A percentile compares a stretch with the other conserved stretches of the same genome.
phyloP scores from a whole-genome alignment of 2,329 filamentous ascomycete species.

The Cylindrodendrum hubeiense region DNA sequence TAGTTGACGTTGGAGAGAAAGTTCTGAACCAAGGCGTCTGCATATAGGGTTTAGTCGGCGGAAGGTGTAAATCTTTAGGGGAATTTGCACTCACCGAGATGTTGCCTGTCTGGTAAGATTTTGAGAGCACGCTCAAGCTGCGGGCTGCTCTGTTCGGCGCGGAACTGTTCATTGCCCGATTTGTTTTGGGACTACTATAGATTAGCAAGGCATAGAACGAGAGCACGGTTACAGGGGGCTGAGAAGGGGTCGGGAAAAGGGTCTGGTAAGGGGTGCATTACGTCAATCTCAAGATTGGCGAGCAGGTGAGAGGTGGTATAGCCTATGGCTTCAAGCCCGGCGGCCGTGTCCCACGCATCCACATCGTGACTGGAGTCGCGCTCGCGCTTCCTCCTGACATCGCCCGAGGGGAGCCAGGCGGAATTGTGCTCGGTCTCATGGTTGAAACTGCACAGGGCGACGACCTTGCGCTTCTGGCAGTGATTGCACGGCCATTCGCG shows the following conservation, averaged over 20 bases:
- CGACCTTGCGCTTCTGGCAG: conserved; percentile 55
- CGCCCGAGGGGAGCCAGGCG: conserved; percentile 33
- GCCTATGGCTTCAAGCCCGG: conserved; percentile 49
- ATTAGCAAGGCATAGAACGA: neutral
- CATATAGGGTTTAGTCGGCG: neutral
- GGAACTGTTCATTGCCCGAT: conserved; percentile 5
- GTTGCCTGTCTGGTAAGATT: conserved; percentile 47
- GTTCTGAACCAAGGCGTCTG: conserved; percentile 53
- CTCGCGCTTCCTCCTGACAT: conserved; percentile 43
- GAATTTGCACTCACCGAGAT: conserved; percentile 45
- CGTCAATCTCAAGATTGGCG: conserved; percentile 43
- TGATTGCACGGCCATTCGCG: conserved; percentile 56
- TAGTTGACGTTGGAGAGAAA: conserved; percentile 54
- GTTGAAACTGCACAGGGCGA: conserved; percentile 51
- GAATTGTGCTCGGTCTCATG: conserved; percentile 33
- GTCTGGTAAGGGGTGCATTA: conserved; percentile 25
- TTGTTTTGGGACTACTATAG: conserved; percentile 26
- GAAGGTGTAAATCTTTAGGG: neutral
- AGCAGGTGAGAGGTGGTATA: conserved; percentile 51
- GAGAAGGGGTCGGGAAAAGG: too few relatives aligned
- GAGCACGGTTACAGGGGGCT: too few relatives aligned
- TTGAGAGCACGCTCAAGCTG: conserved; percentile 49
- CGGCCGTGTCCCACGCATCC: conserved; percentile 11
- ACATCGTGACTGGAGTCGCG: conserved; percentile 35
- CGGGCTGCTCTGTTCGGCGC: conserved; percentile 35